Evolutionary conservation across 2,329 filamentous ascomycete species (phyloP), one percentile per base, ranked within the genome.

Genomic region (Celoporthe dispersa): DNA sequence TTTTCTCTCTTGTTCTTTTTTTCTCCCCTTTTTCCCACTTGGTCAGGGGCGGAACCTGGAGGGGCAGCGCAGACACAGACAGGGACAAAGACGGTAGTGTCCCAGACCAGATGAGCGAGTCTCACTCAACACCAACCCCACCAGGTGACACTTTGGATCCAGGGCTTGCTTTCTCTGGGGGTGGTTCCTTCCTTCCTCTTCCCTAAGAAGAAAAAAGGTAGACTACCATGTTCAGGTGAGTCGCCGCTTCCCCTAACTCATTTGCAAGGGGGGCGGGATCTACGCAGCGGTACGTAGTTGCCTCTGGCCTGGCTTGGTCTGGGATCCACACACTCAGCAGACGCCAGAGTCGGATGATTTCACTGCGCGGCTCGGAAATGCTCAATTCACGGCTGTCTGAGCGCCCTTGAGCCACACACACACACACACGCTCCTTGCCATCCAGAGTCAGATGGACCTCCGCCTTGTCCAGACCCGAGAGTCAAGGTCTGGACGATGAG

Each of bases 251-350:
- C 31, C 57, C 57, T 33, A n/a, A 37, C 22, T 60, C 57, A 37
- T 37, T 60, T 60, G 57, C 57, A 37, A 37, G 57, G 57, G 57
- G 57, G 57, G 57, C 31, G 57, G 57, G 57, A 60, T 60, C 57
- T 35, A 37, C 31, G 19, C 44, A 48, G 44, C 44, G 22, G 31
- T 37, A 37, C 33, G 31, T 35, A n/a, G 57, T 60, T 35, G 19
- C 44, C 44, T 48, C 44, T 48, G n/a, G n/a, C n/a, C 37, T 39
- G 44, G 44, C 44, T 48, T 48, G 16, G 33, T 37, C 16, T 22
- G 14, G 19, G 57, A 60, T 35, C 57, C 57, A 60, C 57, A 60
- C 19, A 59, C 31, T 22, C 16, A 48, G 22, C 44, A 37, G 57
- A 37, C 57, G 57, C 57, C 57, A 37, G 57, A 31, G 33, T 60